These are phyloP conservation scores for Zygosaccharomyces kombuchaensis DNA, from an alignment of 805 yeast genomes.

Conservation along the genomic window DNA sequence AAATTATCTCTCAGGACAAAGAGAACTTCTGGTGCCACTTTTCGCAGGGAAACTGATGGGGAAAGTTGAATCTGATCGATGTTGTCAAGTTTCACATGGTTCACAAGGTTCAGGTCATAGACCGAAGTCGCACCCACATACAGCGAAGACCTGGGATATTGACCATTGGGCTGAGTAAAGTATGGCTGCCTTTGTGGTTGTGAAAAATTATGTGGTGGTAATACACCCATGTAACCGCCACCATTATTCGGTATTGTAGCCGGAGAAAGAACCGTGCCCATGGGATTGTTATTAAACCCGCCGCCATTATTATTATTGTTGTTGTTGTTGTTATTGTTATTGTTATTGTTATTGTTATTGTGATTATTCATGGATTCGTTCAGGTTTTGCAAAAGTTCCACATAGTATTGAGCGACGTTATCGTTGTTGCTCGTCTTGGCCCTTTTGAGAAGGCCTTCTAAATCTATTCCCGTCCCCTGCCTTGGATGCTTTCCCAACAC, in stretches of 20 bases:
- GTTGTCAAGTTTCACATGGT: constrained; percentile 58
- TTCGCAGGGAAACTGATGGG: constrained; percentile 62
- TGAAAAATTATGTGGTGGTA: constrained; percentile 5
- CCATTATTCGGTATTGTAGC: constrained; percentile 5
- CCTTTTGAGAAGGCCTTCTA: constrained; percentile 22
- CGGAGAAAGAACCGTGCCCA: constrained; percentile 1
- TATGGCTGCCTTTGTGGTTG: constrained; percentile 2
- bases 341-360: constrained; percentile 8
- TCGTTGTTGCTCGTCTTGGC: constrained; percentile 19
- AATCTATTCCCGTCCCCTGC: constrained; percentile 22
- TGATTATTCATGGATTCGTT: constrained; percentile 13
- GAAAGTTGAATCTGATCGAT: constrained; percentile 78
- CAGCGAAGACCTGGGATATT: constrained; percentile 85
- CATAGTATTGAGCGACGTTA: constrained; percentile 19
- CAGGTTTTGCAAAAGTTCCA: constrained; percentile 26
- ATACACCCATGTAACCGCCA: background rate
- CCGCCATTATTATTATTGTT: constrained; percentile 14
- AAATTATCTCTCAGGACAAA: constrained; percentile 80
- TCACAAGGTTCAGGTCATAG: constrained; percentile 67
- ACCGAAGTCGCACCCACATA: constrained; percentile 86
- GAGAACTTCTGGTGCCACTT: constrained; percentile 71
- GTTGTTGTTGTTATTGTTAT: constrained; percentile 9
- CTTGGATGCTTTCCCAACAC: constrained; percentile 19
- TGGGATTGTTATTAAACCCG: constrained; percentile 7
- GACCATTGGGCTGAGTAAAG: constrained; percentile 37